Conservation (phyloP, 768 basidiomycete species). For the Hygrocybe coccinea region DNA sequence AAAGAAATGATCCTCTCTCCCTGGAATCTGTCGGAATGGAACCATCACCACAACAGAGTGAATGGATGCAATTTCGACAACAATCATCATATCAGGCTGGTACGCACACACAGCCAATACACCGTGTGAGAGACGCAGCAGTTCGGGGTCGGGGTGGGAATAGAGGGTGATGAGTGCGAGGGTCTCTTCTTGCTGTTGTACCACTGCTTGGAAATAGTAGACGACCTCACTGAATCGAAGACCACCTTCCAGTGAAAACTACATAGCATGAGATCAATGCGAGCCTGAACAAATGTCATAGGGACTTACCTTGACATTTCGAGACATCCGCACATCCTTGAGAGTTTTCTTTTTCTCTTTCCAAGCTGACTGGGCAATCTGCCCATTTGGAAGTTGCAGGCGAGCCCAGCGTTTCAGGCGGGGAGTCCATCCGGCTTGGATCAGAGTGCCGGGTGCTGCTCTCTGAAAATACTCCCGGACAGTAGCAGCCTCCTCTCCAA, state of each 20-base stretch:
- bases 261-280: background rate
- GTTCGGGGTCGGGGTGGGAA: conserved; percentile 5
- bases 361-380: conserved; percentile 20
- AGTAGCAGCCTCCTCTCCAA: background rate
- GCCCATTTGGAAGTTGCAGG: conserved; percentile 23
- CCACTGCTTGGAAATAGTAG: conserved; percentile 2
- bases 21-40: background rate
- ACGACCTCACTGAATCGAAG: background rate
- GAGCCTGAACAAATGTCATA: background rate
- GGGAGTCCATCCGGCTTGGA: background rate
- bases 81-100: conserved; percentile 3
- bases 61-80: conserved; percentile 6
- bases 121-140: conserved; percentile 7
- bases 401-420: conserved; percentile 16
- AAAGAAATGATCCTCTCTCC: conserved; percentile 1
- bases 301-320: conserved; percentile 6
- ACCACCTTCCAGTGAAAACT: background rate
- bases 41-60: conserved; percentile 12
- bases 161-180: conserved; percentile 10
- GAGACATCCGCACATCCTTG: background rate
- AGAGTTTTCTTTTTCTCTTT: conserved; percentile 9
- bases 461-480: background rate
- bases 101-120: conserved; percentile 4
- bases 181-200: conserved; percentile 8
- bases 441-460: background rate